phyloP scores from a whole-genome alignment of 345 rosid species.

The Erysimum cheiranthoides region DNA sequence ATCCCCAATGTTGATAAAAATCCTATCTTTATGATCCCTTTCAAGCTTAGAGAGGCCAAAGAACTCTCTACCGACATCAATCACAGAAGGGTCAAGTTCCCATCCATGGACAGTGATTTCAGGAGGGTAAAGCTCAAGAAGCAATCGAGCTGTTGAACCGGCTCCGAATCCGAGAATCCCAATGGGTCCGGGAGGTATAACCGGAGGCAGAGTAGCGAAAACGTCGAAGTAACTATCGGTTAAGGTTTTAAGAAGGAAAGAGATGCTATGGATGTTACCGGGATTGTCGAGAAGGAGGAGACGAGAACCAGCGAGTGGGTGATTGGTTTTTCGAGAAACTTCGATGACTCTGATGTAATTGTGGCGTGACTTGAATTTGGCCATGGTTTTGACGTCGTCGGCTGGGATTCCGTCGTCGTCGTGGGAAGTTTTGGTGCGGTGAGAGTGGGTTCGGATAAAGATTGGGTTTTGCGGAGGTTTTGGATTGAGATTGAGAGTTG shows the following conservation, averaged over 20 bases:
- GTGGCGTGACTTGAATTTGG: slow-evolving; percentile 77
- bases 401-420: slow-evolving; percentile 67
- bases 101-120: slow-evolving; percentile 69
- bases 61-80: slow-evolving; percentile 76
- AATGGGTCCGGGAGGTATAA: slow-evolving; percentile 73
- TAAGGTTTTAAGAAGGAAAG: slow-evolving; percentile 67
- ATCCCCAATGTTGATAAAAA: slow-evolving; percentile 70
- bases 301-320: slow-evolving; percentile 63
- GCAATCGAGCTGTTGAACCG: slow-evolving; percentile 70
- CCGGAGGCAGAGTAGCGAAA: slow-evolving; percentile 79
- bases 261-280: slow-evolving; percentile 91
- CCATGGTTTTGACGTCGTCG: slow-evolving; percentile 67
- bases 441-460: slow-evolving; percentile 31
- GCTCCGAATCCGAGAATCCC: slow-evolving; percentile 92
- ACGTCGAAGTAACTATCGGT: slow-evolving; percentile 87
- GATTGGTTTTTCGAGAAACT: slow-evolving; percentile 68
- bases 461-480: slow-evolving; percentile 41
- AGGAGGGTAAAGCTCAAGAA: slow-evolving; percentile 74
- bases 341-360: slow-evolving; percentile 84
- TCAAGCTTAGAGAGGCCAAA: slow-evolving; percentile 76
- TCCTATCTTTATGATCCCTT: slow-evolving; percentile 57
- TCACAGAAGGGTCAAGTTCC: slow-evolving; percentile 91
- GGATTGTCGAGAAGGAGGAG: slow-evolving; percentile 87
- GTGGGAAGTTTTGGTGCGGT: slow-evolving; percentile 28
- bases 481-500: slow-evolving; percentile 30